Base-by-base conservation (phyloP, 345 rosid genomes). In the Eutrema japonicum region DNA sequence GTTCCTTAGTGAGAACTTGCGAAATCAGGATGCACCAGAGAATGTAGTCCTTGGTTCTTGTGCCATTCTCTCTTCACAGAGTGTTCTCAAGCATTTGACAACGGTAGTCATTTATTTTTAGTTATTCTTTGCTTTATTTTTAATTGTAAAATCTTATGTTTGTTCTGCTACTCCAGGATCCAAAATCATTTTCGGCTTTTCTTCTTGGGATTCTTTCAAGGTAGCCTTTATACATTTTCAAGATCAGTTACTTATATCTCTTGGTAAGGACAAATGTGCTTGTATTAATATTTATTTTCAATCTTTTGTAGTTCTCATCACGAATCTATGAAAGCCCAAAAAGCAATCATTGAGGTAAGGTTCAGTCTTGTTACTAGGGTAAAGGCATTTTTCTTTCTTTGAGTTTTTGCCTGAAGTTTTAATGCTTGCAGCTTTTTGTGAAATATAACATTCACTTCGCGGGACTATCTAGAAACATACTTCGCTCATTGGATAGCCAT, bases 1-100 rank as follows among this genome's bases (percentile, higher is more conserved):
- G 41, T 82, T 87, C 63, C 92, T 91, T 65, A 70, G 86, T 69
- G 85, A 78, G 73, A 90, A 88, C 78, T 84, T 95, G 74, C 82
- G 72, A 75, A 87, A 82, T 66, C 83, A 88, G 10, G 82, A 41
- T 64, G 68, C 95, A 36, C 87, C 90, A 54, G 99, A 95, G 75
- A 75, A 85, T 81, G 88, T 81, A 13, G 91, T 95, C 70, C 82
- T 95, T 62, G 99, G 99, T 76, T 95, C 99, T 73, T 92, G 97
- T 86, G 85, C 92, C 16, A 81, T 92, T 73, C 93, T 95, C 60
- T 86, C 97, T 50, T 84, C 96, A n/a, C 96, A 92, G 73, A 90
- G 93, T 57, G 88, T 95, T 76, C 90, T 95, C 77, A 95, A 87
- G 85, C 96, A 92, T 87, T 87, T 95, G 87, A 88, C 96, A 64